Base-by-base conservation (phyloP, 768 basidiomycete genomes). In the Aureoboletus auriporus region DNA sequence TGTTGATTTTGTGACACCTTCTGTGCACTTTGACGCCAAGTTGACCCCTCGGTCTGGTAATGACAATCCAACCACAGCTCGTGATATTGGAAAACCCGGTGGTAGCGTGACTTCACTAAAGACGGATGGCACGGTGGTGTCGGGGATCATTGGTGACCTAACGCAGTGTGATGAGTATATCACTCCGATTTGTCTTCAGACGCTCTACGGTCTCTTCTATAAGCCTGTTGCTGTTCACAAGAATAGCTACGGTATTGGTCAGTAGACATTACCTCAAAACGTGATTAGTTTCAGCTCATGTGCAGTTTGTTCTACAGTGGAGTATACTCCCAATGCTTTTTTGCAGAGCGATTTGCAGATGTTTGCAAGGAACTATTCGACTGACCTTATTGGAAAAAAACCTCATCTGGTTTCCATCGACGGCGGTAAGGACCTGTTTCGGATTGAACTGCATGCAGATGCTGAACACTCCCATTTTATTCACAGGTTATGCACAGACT, bases 191-290 rank as follows among this genome's bases (percentile, higher is more conserved):
- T 69, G 67, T 51, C 50, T 70, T 27, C 51, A 57, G 33, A 45
- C 54, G 8, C 50, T 70, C 6, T 70, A 70, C 39, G 43, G 36
- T 12, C 57, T 52, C 26, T 59, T 37, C 38, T 58, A 67, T 13
- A 39, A 40, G 8, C 69, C 66, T 33, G 20, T 58, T 39, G 52
- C 69, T 28, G 44, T 27, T 6, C 33, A 55, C 42, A 39, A 48
- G 39, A 71, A 69, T 38, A 66, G 64, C 33, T 70, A 56, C n/a
- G 70, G 70, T 23, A 57, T 69, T 5, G 60, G 67, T 67, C 16
- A 56, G 50, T 45, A 14, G n/a, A 12, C 4, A 0, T 33, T 42
- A 35, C 31, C 6, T 29, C 7, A 6, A 30, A 28, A 6, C 5
- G 2, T 13, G 4, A 33, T 9, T 10, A 3, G 27, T 16, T 27